Conservation (phyloP, 768 basidiomycete genomes). For the Tephrocybe sp. region DNA sequence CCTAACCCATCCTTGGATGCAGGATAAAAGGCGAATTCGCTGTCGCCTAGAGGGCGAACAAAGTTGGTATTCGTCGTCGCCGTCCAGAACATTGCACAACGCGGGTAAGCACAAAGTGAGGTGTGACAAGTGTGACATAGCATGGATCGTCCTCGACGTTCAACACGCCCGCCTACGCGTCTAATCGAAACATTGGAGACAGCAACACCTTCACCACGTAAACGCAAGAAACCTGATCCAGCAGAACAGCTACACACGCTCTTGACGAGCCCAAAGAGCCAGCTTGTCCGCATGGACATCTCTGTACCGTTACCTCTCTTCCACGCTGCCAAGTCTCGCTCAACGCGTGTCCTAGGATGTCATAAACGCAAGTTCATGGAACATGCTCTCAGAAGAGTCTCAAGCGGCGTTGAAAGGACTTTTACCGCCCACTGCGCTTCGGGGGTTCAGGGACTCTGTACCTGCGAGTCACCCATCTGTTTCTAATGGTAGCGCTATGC, state of each 20-base stretch:
- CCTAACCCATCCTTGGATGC: conserved; percentile 27
- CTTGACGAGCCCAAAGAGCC: conserved; percentile 14
- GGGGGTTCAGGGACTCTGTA: no score
- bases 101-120: no score
- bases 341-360: no score
- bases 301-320: no score
- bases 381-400: no score
- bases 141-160: conserved; percentile 20
- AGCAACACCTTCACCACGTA: conserved; percentile 9
- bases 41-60: conserved; percentile 25
- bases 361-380: no score
- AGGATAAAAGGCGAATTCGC: conserved; percentile 29
- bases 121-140: background rate
- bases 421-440: no score
- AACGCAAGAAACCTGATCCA: conserved; percentile 10
- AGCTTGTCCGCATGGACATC: background rate
- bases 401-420: no score
- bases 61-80: conserved; percentile 6
- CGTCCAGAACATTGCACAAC: background rate
- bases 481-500: no score
- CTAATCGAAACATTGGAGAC: background rate
- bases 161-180: conserved; percentile 12
- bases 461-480: no score
- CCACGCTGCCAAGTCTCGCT: no score
- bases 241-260: conserved; percentile 11